Evolutionary conservation across 306 rosid species (phyloP), one percentile per base, ranked within the genome.

Genomic region (Vigna mungo): DNA sequence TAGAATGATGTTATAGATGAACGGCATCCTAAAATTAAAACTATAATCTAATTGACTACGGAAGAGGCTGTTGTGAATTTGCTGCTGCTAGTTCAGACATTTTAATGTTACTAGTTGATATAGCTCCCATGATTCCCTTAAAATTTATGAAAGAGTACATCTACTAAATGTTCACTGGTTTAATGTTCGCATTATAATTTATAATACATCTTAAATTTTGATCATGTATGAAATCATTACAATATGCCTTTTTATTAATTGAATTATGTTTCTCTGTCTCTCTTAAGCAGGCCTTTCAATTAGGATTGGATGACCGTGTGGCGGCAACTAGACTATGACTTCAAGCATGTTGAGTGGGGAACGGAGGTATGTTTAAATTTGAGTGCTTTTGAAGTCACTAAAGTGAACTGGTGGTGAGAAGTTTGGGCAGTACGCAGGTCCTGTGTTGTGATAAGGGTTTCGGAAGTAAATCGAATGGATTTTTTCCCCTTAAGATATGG

Each of bases 261-360:
- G 47, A 80, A 54, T 70, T 54, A 39, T 39, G 27, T 30, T 39
- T 72, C 27, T 58, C 21, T 67, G 36, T 53, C 41, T 47, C 59
- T 67, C 30, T 62, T 56, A 16, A 36, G 1, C 84, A 96, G 99
- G 87, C 80, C 80, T 75, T 72, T 68, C 76, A 82, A 78, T 61
- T 88, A 11, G 84, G 88, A 66, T 92, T 89, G 98, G 83, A 91
- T 96, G 98, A 87, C 69, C 78, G 88, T 85, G 89, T 78, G 74
- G 82, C 76, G 12, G 82, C 90, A 34, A 58, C 80, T 49, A 71
- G 86, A 85, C 78, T 49, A 91, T 87, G 92, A 82, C 96, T 43
- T 96, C 98, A 25, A 95, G 88, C 84, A 84, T 88, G 91, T 73
- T 86, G 86, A 87, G 80, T 10, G 98, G 99, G 87, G 99, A 96